phyloP scores from a whole-genome alignment of 2,329 filamentous ascomycete species.

The Xylariaceae sp. region DNA sequence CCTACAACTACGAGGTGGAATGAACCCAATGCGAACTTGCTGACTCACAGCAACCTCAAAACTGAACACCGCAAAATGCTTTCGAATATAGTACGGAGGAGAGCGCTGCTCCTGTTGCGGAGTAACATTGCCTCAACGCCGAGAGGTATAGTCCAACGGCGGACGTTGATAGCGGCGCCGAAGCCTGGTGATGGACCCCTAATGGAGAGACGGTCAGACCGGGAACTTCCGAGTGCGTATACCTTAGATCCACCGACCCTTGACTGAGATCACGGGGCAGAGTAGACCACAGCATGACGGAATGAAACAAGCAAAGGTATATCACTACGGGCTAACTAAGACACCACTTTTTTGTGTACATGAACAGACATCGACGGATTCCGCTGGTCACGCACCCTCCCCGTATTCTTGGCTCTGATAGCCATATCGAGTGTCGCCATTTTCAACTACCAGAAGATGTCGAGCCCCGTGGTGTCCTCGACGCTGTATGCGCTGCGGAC shows the following conservation, averaged over 20 bases:
- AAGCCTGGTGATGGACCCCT: slow-evolving; percentile 56
- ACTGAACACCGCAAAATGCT: slow-evolving; percentile 27
- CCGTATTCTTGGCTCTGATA: slow-evolving; percentile 71
- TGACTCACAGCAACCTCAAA: slow-evolving; percentile 5
- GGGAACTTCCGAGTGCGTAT: slow-evolving; percentile 57
- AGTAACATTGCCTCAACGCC: slow-evolving; percentile 14
- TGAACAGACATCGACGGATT: slow-evolving; percentile 42
- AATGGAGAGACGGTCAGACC: slow-evolving; percentile 59
- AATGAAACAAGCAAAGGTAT: background rate
- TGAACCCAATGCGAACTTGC: slow-evolving; percentile 8
- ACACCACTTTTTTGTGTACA: background rate
- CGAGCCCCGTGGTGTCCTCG: slow-evolving; percentile 77
- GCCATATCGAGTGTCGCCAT: slow-evolving; percentile 71
- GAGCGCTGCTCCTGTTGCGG: slow-evolving; percentile 25
- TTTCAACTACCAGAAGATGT: slow-evolving; percentile 98
- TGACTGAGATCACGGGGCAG: background rate
- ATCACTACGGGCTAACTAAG: background rate
- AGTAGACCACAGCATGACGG: background rate
- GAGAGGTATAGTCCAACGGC: slow-evolving; percentile 28
- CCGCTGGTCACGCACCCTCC: slow-evolving; percentile 67
- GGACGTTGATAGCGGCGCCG: slow-evolving; percentile 51
- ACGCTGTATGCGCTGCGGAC: slow-evolving; percentile 90
- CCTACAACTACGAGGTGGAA: slow-evolving; percentile 18
- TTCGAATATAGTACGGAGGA: slow-evolving; percentile 32
- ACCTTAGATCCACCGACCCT: background rate